Percentiles rank a stretch among this genome's conserved stretches.
phyloP scores from a whole-genome alignment of 2,329 filamentous ascomycete species.

The Penicillium brevicompactum region DNA sequence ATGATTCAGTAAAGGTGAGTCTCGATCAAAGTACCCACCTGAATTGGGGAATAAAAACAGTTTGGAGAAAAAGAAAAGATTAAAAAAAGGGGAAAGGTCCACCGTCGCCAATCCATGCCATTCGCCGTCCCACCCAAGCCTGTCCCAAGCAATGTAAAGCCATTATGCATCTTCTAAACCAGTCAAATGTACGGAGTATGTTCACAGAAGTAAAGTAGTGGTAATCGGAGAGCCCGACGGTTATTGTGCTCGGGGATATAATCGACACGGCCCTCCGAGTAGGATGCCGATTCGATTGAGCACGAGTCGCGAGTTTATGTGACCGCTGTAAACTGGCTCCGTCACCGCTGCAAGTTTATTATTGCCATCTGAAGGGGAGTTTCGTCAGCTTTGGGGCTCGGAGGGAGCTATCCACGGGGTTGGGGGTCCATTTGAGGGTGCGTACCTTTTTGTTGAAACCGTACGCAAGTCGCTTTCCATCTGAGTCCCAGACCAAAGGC shows the following conservation, averaged over 20 bases:
- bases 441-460: slow-evolving; percentile 53
- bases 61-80: slow-evolving; percentile 3
- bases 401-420: not conserved
- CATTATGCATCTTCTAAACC: slow-evolving; percentile 36
- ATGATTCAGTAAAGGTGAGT: slow-evolving; percentile 15
- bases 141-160: slow-evolving; percentile 30
- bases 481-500: slow-evolving; percentile 54
- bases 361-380: slow-evolving; percentile 36
- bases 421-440: slow-evolving; percentile 9
- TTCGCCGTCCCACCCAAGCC: slow-evolving; percentile 30
- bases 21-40: slow-evolving; percentile 12
- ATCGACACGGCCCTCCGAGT: slow-evolving; percentile 1
- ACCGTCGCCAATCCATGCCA: slow-evolving; percentile 26
- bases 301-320: slow-evolving; percentile 9
- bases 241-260: slow-evolving; percentile 6
- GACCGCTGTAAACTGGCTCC: not conserved
- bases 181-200: slow-evolving; percentile 22
- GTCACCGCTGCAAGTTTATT: slow-evolving; percentile 44
- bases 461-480: slow-evolving; percentile 57
- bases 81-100: slow-evolving; percentile 14
- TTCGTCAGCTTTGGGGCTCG: not conserved
- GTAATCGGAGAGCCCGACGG: slow-evolving; percentile 5
- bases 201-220: slow-evolving; percentile 24
- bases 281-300: slow-evolving; percentile 3
- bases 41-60: slow-evolving; percentile 5